phyloP scores from a whole-genome alignment of 176 grass and related monocot genomes.

The Cenchrus americanus region DNA sequence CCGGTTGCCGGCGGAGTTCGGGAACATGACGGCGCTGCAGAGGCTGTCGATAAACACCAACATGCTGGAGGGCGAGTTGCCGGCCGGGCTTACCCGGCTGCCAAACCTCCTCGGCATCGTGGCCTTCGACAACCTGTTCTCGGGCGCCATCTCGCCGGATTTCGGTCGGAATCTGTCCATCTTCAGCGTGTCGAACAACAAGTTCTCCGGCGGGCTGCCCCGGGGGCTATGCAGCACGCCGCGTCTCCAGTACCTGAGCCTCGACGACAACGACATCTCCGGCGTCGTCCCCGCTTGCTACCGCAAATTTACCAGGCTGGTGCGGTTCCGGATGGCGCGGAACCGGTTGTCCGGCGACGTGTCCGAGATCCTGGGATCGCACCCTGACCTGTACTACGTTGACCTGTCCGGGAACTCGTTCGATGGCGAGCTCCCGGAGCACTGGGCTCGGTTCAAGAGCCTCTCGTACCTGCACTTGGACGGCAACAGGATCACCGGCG shows the following conservation, averaged over 20 bases:
- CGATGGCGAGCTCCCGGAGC: conserved; percentile 45
- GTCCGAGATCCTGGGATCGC: conserved; percentile 53
- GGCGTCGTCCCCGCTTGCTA: conserved; percentile 63
- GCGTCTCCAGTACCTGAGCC: conserved; percentile 39
- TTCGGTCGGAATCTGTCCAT: conserved; percentile 39
- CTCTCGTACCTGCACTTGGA: conserved; percentile 60
- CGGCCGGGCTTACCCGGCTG: conserved; percentile 45
- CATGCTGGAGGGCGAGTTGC: conserved; percentile 65
- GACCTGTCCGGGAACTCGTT: conserved; percentile 64
- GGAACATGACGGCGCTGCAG: conserved; percentile 60
- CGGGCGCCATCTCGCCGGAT: conserved; percentile 45
- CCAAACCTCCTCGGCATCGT: conserved; percentile 41
- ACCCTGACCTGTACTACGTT: conserved; percentile 66
- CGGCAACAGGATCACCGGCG: conserved; percentile 64
- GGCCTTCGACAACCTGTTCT: conserved; percentile 57
- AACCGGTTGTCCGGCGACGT: conserved; percentile 67
- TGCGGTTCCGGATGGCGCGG: conserved; percentile 48
- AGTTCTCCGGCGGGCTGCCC: conserved; percentile 63
- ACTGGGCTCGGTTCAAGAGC: conserved; percentile 60
- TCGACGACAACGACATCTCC: conserved; percentile 50
- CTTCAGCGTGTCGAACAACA: conserved; percentile 55
- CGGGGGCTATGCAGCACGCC: conserved; percentile 47
- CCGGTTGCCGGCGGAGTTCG: conserved; percentile 54
- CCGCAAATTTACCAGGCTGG: conserved; percentile 48
- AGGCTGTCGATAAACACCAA: conserved; percentile 57